Conservation (phyloP, 2,329 filamentous ascomycete genomes). For the Cladosporium colombiae region DNA sequence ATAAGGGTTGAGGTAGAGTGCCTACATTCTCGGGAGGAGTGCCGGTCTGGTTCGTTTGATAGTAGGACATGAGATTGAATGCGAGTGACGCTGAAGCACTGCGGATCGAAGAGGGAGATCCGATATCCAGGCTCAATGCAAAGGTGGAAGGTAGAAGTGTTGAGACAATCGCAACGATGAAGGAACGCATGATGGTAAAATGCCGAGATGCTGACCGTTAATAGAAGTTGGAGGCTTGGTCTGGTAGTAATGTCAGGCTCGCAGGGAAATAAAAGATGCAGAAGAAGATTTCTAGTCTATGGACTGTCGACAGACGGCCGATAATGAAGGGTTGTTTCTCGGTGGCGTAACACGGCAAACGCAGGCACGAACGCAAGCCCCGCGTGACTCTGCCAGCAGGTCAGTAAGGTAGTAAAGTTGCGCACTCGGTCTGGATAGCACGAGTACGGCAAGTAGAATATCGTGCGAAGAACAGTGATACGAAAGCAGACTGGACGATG, state of each 20-base stretch:
- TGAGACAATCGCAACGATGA: background rate
- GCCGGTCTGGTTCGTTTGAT: slow-evolving; percentile 37
- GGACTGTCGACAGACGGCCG: background rate
- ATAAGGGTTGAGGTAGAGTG: slow-evolving; percentile 45
- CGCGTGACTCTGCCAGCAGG: slow-evolving; percentile 18
- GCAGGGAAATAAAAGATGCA: background rate
- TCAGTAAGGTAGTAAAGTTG: slow-evolving; percentile 7
- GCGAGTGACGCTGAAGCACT: slow-evolving; percentile 36
- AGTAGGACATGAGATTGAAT: slow-evolving; percentile 38
- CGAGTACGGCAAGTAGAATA: background rate
- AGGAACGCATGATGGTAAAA: background rate
- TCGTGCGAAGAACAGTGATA: background rate
- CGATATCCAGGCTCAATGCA: slow-evolving; percentile 27
- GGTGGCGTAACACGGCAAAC: slow-evolving; percentile 8
- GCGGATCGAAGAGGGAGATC: slow-evolving; percentile 35
- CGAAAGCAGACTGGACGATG: background rate
- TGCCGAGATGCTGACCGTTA: background rate
- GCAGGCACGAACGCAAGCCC: background rate
- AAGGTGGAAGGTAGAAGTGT: slow-evolving; percentile 13
- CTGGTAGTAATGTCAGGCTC: background rate
- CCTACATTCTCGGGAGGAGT: slow-evolving; percentile 38
- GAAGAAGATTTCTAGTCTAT: background rate
- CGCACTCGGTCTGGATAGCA: background rate
- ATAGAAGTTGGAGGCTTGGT: background rate
- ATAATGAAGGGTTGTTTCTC: background rate